Evolutionary conservation across 2,329 filamentous ascomycete species (phyloP), one percentile per base, ranked within the genome.

Genomic region (Alternaria sp.): DNA sequence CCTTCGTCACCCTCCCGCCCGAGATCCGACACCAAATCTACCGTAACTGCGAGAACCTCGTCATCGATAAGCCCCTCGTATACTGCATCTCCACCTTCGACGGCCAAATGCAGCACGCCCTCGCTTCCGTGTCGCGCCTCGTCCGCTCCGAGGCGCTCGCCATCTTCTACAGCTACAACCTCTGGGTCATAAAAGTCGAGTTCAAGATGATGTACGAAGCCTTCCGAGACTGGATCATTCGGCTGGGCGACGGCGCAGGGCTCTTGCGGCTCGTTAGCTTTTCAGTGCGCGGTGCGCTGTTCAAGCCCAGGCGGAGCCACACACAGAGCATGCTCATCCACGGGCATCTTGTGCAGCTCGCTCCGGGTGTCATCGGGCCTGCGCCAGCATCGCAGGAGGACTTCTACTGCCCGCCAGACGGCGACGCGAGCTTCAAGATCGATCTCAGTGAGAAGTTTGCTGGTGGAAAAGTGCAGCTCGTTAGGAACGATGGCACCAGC

Each of bases 41-140:
- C 70, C 76, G 73, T 61, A 64, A 76, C 54, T 75, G 79, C 59
- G 74, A 75, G 28, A 74, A 78, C 57, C 74, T 80, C 55, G 72
- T 79, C 58, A 69, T 75, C 54, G 69, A 72, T 12, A 73, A 77
- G 26, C 78, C 79, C 12, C 77, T 80, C 46, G 77, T 79, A 61
- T 80, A 80, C 83, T 80, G 79, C 70, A 77, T 80, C 57, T 77
- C 76, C 46, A 79, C 77, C 47, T 79, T 78, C 44, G 70, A 73
- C 32, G 72, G 75, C 67, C 71, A 75, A 46, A 77, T 77, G 62
- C 77, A 79, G 58, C 79, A 80, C 61, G 74, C 77, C 7, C 75
- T 80, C 40, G 77, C 77, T 52, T 71, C 74, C 28, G 77, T 80
- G 54, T 77, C 72, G 25, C 74, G 72, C 6, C 75, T 75, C 17